Evolutionary conservation across 352 stramenopile species (phyloP).

Genomic region (Elongisporangium anandrum): DNA sequence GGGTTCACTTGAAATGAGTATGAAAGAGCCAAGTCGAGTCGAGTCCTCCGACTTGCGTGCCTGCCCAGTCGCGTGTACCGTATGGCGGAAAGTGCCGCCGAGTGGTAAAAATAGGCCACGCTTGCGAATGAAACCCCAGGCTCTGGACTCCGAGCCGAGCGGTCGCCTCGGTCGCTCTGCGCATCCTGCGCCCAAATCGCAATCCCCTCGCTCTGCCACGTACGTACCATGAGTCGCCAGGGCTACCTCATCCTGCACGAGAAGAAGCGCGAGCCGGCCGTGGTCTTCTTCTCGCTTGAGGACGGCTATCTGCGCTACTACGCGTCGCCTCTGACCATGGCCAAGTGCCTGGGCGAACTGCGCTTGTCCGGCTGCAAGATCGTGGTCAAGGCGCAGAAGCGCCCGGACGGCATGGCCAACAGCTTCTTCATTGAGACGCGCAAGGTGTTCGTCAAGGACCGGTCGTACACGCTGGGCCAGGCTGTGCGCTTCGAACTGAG

Average conservation of each 20-base stretch:
- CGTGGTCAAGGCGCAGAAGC: constrained; percentile 75
- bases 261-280: constrained; percentile 39
- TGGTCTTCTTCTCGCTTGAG: constrained; percentile 78
- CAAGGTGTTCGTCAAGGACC: constrained; percentile 84
- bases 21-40: not conserved
- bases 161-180: not conserved
- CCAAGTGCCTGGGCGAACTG: constrained; percentile 52
- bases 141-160: not conserved
- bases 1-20: not conserved
- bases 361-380: constrained; percentile 82
- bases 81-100: not conserved
- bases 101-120: not conserved
- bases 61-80: not conserved
- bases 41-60: not conserved
- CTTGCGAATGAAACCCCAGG: not conserved
- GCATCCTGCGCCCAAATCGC: not conserved
- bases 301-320: constrained; percentile 80
- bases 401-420: constrained; percentile 55
- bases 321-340: constrained; percentile 22
- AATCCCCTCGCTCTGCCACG: constrained; percentile 1
- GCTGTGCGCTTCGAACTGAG: constrained; percentile 65
- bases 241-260: constrained; percentile 77
- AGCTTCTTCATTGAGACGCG: constrained; percentile 82
- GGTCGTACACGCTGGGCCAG: constrained; percentile 71
- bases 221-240: constrained; percentile 54